These are phyloP conservation scores for Colletotrichum kahawae DNA, from an alignment of 2,329 filamentous ascomycete species.

Conservation along the genomic window DNA sequence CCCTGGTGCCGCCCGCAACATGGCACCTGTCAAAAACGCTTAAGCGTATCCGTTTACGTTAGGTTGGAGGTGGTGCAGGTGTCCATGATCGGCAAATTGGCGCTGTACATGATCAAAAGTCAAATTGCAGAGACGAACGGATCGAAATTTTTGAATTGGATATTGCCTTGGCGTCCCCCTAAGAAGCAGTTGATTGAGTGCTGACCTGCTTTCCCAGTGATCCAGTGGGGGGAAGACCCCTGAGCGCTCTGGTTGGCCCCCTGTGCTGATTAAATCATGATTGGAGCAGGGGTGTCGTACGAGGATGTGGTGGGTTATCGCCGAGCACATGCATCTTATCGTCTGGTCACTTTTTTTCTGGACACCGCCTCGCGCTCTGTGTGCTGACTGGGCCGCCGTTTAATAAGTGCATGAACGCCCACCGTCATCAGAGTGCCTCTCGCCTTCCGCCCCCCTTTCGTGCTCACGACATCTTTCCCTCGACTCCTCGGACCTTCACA, in stretches of 20 bases:
- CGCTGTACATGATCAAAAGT: background rate
- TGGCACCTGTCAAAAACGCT: background rate
- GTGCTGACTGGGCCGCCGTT: background rate
- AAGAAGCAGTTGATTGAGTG: background rate
- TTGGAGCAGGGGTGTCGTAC: background rate
- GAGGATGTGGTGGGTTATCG: slow-evolving; percentile 11
- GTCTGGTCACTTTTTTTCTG: background rate
- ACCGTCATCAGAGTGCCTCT: background rate
- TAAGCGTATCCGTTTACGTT: background rate
- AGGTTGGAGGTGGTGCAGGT: background rate
- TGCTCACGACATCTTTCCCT: background rate
- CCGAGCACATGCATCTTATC: slow-evolving; percentile 13
- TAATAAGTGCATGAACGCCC: slow-evolving; percentile 8
- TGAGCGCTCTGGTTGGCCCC: background rate
- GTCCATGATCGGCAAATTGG: background rate
- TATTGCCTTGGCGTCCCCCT: background rate
- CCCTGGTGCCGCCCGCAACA: background rate
- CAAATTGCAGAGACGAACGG: background rate
- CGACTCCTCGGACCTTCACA: background rate
- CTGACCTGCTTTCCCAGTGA: background rate
- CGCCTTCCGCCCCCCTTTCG: background rate
- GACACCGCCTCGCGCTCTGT: slow-evolving; percentile 13
- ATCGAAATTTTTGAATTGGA: background rate
- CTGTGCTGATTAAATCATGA: background rate
- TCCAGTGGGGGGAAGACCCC: background rate